Evolutionary conservation across 2,329 filamentous ascomycete genomes (phyloP), one percentile per base, ranked within the genome.

Genomic region (Colletotrichum karsti): DNA sequence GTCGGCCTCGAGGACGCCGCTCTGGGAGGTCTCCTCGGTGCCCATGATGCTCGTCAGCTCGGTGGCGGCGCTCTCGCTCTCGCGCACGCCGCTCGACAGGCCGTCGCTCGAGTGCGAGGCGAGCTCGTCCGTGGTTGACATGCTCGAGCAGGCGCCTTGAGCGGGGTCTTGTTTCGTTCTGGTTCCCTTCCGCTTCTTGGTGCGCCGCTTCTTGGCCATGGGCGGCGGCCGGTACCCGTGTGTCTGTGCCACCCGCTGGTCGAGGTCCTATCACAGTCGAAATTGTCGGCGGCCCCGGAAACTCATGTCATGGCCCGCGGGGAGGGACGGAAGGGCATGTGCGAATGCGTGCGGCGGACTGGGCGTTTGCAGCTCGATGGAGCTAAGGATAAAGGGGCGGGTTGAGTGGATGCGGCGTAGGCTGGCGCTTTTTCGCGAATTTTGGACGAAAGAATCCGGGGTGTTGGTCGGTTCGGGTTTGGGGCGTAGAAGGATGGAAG

Each of bases 1-100:
- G 13, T 73, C 73, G 20, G 71, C 69, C 26, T 76, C 75, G 53
- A 75, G 69, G 10, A 35, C 33, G 30, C 42, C 54, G 24, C 48
- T 53, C 9, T 60, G 70, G 20, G 72, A 70, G 10, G 76, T 77
- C 57, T 80, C 76, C 56, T 79, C 76, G n/a, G 73, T 76, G 54
- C 74, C 73, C 70, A 74, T 72, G 63, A 81, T 70, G 64, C 78
- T 81, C 50, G 80, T 80, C 79, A 80, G 80, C 64, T 76, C 76
- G 54, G 78, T 80, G 9, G 76, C 75, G 22, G 72, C 72, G 56
- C 74, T 76, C 67, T 79, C 77, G 72, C 78, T 79, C 24, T 72
- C 72, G 44, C 71, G 74, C 64, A 72, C 69, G 61, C 77, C 75
- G 71, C 77, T 80, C 30, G 69, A 71, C 53, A 73, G 59, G 53